Evolutionary conservation across 2,329 filamentous ascomycete genomes (phyloP).

Genomic region (Colletotrichum tropicicola): DNA sequence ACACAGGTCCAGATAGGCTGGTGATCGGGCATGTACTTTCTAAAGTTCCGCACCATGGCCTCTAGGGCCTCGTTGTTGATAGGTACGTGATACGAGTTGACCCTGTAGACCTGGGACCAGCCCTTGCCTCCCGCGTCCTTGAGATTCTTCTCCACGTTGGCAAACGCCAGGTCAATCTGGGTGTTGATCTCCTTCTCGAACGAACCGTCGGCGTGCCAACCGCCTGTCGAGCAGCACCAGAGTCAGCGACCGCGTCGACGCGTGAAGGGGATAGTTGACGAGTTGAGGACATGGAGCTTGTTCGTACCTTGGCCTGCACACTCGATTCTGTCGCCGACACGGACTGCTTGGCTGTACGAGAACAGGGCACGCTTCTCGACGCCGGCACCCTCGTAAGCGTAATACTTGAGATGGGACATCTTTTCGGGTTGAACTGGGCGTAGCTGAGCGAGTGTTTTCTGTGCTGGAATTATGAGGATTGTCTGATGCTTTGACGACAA

Average conservation of each 20-base stretch:
- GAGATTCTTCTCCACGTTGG: slow-evolving; percentile 62
- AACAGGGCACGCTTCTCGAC: no score
- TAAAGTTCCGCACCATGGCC: slow-evolving; percentile 55
- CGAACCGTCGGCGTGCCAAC: neutral
- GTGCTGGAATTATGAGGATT: no score
- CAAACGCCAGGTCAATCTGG: slow-evolving; percentile 62
- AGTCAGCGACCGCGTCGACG: neutral
- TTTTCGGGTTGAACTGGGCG: no score
- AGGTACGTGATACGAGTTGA: slow-evolving; percentile 55
- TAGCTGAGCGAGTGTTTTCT: no score
- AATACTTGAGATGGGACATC: no score
- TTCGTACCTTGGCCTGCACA: neutral
- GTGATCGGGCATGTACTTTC: slow-evolving; percentile 36
- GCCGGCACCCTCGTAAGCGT: no score
- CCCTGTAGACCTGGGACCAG: slow-evolving; percentile 60
- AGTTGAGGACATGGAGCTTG: no score
- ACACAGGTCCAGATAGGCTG: slow-evolving; percentile 54
- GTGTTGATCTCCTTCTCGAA: slow-evolving; percentile 47
- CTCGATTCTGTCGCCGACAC: neutral
- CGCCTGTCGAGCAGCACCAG: neutral
- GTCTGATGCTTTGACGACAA: no score
- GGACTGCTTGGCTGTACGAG: no score
- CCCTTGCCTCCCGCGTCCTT: slow-evolving; percentile 61
- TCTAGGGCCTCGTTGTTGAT: slow-evolving; percentile 47
- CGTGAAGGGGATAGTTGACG: neutral